phyloP scores from a whole-genome alignment of 179 eudicot species.

The Amaranthus tricolor region DNA sequence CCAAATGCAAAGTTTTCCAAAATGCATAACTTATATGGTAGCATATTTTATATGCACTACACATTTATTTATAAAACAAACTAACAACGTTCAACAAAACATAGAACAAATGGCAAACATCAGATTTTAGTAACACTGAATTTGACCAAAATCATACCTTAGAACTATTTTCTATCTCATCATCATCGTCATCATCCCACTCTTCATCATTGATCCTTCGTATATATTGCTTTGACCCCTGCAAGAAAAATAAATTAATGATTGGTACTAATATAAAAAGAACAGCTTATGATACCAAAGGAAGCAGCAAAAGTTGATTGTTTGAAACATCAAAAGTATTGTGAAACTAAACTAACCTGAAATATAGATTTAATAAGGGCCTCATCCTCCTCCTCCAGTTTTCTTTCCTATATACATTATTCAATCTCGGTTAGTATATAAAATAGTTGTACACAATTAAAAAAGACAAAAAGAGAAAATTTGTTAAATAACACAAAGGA shows the following conservation, averaged over 20 bases:
- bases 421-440: too few relatives aligned
- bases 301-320: not conserved
- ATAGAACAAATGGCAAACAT: not conserved
- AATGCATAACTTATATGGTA: not conserved
- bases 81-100: not conserved
- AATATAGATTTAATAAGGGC: constrained; percentile 67
- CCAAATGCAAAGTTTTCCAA: not conserved
- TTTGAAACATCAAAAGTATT: not conserved
- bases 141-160: constrained; percentile 43
- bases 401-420: constrained; percentile 42
- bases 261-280: not conserved
- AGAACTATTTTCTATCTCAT: constrained; percentile 27
- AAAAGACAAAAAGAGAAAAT: too few relatives aligned
- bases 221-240: constrained; percentile 54
- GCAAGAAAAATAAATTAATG: constrained; percentile 17
- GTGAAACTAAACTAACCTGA: constrained; percentile 40
- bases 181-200: constrained; percentile 63
- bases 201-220: constrained; percentile 67
- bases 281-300: not conserved
- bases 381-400: constrained; percentile 89
- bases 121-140: not conserved
- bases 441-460: too few relatives aligned
- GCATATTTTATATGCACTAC: not conserved
- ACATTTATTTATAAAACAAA: not conserved
- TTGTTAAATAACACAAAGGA: too few relatives aligned